A percentile compares a stretch with the other conserved stretches of the same genome.
phyloP scores from a whole-genome alignment of 2,329 filamentous ascomycete genomes.

The Neonectria magnoliae region DNA sequence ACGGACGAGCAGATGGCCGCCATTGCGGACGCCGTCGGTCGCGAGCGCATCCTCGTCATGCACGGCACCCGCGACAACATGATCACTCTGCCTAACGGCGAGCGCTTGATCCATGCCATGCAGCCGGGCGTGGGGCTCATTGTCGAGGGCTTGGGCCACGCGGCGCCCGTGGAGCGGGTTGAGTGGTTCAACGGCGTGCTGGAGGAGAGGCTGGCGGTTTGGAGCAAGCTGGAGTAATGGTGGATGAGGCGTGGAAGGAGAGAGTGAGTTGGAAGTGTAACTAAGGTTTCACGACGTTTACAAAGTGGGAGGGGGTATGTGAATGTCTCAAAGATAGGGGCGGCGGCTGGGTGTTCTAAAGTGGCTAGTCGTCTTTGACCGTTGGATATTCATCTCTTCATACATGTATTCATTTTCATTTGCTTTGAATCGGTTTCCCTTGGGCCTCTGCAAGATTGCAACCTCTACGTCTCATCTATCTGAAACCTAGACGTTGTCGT shows the following conservation, averaged over 20 bases:
- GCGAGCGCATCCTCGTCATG: conserved; percentile 78
- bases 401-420: conserved; percentile 10
- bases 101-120: conserved; percentile 73
- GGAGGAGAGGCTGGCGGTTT: conserved; percentile 64
- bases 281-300: conserved; percentile 23
- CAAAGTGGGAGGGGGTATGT: conserved; percentile 1
- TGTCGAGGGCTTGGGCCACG: conserved; percentile 79
- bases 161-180: conserved; percentile 75
- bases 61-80: conserved; percentile 83
- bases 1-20: conserved; percentile 59
- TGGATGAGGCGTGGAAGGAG: background rate
- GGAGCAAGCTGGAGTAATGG: conserved; percentile 53
- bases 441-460: conserved; percentile 2
- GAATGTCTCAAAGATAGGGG: conserved; percentile 13
- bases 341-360: background rate
- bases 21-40: conserved; percentile 74
- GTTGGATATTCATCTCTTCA: conserved; percentile 5
- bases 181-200: conserved; percentile 74
- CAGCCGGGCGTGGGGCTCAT: conserved; percentile 69
- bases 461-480: background rate
- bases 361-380: background rate
- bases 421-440: background rate
- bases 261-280: background rate
- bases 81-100: conserved; percentile 77
- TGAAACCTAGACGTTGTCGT: conserved; percentile 3